A percentile compares a stretch with the other conserved stretches of the same genome.
These are phyloP conservation scores for Fraxinus baroniana DNA, from an alignment of 305 asterid genomes.

Conservation along the genomic window DNA sequence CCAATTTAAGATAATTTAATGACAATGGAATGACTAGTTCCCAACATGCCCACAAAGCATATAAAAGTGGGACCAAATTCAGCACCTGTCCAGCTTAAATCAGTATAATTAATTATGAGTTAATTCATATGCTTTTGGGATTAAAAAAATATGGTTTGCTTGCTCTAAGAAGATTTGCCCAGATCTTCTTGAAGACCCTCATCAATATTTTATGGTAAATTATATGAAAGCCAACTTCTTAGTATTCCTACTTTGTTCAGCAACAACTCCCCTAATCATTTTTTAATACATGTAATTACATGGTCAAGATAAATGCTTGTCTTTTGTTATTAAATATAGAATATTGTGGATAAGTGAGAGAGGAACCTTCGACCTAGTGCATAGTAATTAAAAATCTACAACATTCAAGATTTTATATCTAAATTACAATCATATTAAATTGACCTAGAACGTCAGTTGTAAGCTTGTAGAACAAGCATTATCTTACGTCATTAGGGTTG, in stretches of 20 bases:
- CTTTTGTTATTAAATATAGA: conserved; percentile 19
- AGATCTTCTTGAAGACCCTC: conserved; percentile 47
- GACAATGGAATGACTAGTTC: conserved; percentile 52
- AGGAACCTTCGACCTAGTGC: neutral
- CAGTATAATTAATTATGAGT: conserved; percentile 39
- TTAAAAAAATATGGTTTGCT: conserved; percentile 43
- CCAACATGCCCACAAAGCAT: conserved; percentile 52
- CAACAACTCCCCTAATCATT: conserved; percentile 41
- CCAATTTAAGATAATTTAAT: conserved; percentile 42
- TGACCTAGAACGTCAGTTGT: neutral
- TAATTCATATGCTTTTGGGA: conserved; percentile 54
- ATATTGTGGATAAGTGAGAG: neutral
- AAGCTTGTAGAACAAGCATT: neutral
- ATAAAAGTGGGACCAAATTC: conserved; percentile 55
- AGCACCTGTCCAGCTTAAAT: conserved; percentile 63
- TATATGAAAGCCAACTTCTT: conserved; percentile 47
- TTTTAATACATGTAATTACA: conserved; percentile 34
- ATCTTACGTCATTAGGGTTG: neutral
- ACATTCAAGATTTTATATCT: neutral
- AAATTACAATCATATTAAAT: neutral
- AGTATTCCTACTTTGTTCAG: conserved; percentile 57
- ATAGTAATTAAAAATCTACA: neutral
- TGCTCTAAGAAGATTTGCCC: conserved; percentile 74
- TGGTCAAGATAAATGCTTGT: conserved; percentile 47
- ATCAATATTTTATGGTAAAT: conserved; percentile 37